phyloP scores from a whole-genome alignment of 2,329 filamentous ascomycete genomes.

The Helotiales sp. region DNA sequence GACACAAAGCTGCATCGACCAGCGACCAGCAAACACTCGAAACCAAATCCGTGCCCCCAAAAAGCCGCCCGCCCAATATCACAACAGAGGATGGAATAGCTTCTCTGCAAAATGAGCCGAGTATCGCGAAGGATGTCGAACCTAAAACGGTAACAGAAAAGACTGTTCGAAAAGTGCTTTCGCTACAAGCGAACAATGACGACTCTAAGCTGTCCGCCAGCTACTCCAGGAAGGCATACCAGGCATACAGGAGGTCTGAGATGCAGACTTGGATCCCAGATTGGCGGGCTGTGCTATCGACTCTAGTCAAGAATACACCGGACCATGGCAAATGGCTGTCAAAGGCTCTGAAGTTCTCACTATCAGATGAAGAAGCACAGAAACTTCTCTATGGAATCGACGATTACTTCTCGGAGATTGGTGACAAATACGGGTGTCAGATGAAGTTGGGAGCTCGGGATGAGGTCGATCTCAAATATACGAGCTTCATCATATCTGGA shows the following conservation, averaged over 20 bases:
- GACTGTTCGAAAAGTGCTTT: constrained; percentile 12
- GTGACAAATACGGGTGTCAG: constrained; percentile 27
- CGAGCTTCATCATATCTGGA: constrained; percentile 34
- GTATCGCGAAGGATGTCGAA: neutral
- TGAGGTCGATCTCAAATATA: neutral
- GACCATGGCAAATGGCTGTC: constrained; percentile 31
- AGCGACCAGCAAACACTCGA: neutral
- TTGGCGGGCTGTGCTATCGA: constrained; percentile 33
- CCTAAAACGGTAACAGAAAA: neutral
- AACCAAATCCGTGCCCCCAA: neutral
- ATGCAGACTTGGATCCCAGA: constrained; percentile 26
- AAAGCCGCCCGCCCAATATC: constrained; percentile 9
- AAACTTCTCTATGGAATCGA: constrained; percentile 30
- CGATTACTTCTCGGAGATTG: constrained; percentile 34
- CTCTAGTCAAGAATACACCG: constrained; percentile 28
- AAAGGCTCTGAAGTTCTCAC: constrained; percentile 25
- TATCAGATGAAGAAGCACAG: constrained; percentile 18
- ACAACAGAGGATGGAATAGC: constrained; percentile 8
- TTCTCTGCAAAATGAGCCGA: neutral
- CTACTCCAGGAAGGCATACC: constrained; percentile 15
- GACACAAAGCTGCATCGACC: neutral
- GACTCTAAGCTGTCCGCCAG: neutral
- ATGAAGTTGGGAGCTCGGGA: constrained; percentile 24
- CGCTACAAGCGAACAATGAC: neutral
- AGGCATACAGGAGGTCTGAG: constrained; percentile 11